Evolutionary conservation across 352 stramenopile species (phyloP).

Genomic region (Phytophthora kernoviae): DNA sequence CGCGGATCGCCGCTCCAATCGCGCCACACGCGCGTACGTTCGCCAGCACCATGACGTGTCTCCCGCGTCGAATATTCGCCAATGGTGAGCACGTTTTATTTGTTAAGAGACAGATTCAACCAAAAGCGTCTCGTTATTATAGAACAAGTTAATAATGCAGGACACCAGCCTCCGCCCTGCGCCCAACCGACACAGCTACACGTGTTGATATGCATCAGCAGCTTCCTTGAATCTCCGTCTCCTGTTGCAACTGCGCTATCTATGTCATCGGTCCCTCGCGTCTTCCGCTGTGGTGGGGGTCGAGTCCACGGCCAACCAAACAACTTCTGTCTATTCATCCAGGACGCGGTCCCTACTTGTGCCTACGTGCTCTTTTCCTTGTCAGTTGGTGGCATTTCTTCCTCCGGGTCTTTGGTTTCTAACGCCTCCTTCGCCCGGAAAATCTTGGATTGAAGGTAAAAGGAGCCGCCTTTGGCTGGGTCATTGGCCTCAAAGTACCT

Average conservation of each 20-base stretch:
- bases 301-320: not conserved
- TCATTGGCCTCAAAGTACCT: constrained; percentile 91
- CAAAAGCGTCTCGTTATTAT: constrained; percentile 34
- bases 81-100: constrained; percentile 6
- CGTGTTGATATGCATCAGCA: constrained; percentile 14
- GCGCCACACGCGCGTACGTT: constrained; percentile 18
- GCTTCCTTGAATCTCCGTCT: constrained; percentile 45
- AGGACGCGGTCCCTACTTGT: constrained; percentile 1
- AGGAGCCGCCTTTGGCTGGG: constrained; percentile 89
- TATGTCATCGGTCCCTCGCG: not conserved
- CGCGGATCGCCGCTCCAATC: constrained; percentile 16
- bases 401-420: constrained; percentile 44
- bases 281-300: not conserved
- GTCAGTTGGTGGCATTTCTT: constrained; percentile 83
- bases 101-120: constrained; percentile 8
- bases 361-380: constrained; percentile 67
- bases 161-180: constrained; percentile 76
- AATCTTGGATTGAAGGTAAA: constrained; percentile 97
- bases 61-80: constrained; percentile 7
- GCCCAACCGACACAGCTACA: constrained; percentile 23
- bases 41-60: constrained; percentile 21
- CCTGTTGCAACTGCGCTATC: constrained; percentile 83
- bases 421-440: constrained; percentile 91
- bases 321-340: not conserved
- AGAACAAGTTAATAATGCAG: constrained; percentile 25